Evolutionary conservation across 495 filamentous ascomycete species (phyloP).

Genomic region (Aspergillus funiculosus): DNA sequence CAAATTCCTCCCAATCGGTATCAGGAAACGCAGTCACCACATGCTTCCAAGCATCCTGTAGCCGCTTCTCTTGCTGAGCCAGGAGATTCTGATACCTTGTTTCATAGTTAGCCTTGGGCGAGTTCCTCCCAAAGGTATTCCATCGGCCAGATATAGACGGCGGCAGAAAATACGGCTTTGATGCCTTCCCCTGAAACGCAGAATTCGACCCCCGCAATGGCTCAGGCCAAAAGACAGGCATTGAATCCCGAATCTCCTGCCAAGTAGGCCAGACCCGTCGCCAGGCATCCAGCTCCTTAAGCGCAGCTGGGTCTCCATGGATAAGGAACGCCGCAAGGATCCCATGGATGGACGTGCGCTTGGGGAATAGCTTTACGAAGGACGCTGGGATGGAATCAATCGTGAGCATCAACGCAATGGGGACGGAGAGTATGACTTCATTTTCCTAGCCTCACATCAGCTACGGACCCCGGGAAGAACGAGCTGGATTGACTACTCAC

Average conservation of each 20-base stretch:
- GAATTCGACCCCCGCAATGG: constrained; percentile 21
- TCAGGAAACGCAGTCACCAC: constrained; percentile 45
- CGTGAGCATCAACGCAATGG: constrained; percentile 55
- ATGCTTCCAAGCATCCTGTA: constrained; percentile 50
- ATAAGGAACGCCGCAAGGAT: constrained; percentile 60
- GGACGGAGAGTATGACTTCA: constrained; percentile 52
- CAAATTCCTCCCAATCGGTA: constrained; percentile 45
- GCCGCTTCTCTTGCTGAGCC: constrained; percentile 52
- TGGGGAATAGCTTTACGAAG: constrained; percentile 34
- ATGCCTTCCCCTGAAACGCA: background rate
- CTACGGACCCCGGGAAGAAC: too few relatives aligned
- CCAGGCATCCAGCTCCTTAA: constrained; percentile 46
- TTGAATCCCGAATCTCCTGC: constrained; percentile 46
- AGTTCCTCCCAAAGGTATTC: constrained; percentile 16
- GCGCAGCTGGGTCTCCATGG: constrained; percentile 26
- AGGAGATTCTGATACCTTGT: constrained; percentile 44
- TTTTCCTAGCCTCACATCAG: too few relatives aligned
- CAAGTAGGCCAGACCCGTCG: constrained; percentile 54
- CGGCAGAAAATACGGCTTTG: constrained; percentile 18
- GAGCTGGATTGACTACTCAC: too few relatives aligned
- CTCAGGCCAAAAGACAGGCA: constrained; percentile 61
- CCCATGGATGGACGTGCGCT: constrained; percentile 55
- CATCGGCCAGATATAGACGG: constrained; percentile 29
- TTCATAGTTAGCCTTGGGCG: constrained; percentile 17
- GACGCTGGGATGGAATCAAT: constrained; percentile 49